phyloP scores from a whole-genome alignment of 208 protist genomes.

The Endotrypanum monterogeii region DNA sequence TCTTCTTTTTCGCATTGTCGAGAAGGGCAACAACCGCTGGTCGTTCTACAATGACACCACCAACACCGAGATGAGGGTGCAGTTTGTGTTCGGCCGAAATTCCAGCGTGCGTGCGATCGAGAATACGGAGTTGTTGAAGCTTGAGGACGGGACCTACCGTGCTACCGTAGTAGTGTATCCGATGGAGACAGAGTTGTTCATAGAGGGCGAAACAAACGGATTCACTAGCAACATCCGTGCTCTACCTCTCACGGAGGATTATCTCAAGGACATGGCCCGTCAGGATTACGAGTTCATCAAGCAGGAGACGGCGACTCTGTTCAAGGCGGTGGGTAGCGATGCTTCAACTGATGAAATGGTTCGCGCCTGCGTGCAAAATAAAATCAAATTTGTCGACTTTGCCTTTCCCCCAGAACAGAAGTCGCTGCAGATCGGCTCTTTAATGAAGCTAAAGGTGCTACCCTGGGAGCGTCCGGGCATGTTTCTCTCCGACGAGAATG shows the following conservation, averaged over 20 bases:
- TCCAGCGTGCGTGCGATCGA: constrained; percentile 65
- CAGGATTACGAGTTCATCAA: constrained; percentile 57
- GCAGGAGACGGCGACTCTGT: constrained; percentile 50
- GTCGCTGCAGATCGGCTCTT: constrained; percentile 68
- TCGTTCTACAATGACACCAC: constrained; percentile 87
- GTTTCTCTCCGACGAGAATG: constrained; percentile 78
- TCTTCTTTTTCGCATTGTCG: constrained; percentile 74
- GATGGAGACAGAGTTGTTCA: constrained; percentile 76
- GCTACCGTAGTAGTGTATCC: constrained; percentile 73
- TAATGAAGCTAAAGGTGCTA: constrained; percentile 64
- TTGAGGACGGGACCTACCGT: constrained; percentile 47
- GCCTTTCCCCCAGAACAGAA: constrained; percentile 72
- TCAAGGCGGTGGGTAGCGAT: constrained; percentile 46
- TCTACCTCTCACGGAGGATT: constrained; percentile 59
- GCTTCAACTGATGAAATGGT: constrained; percentile 60
- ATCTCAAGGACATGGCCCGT: constrained; percentile 62
- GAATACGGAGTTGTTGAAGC: constrained; percentile 54
- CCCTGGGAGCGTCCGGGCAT: constrained; percentile 80
- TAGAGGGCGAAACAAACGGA: constrained; percentile 54
- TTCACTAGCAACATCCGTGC: constrained; percentile 76
- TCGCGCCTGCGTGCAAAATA: constrained; percentile 52
- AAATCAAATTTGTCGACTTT: constrained; percentile 80
- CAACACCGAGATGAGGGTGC: constrained; percentile 75
- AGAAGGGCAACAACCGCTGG: constrained; percentile 65
- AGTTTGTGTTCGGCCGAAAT: constrained; percentile 68